Conservation (phyloP, 1,284 basidiomycete species). For the Earliella scabrosa region DNA sequence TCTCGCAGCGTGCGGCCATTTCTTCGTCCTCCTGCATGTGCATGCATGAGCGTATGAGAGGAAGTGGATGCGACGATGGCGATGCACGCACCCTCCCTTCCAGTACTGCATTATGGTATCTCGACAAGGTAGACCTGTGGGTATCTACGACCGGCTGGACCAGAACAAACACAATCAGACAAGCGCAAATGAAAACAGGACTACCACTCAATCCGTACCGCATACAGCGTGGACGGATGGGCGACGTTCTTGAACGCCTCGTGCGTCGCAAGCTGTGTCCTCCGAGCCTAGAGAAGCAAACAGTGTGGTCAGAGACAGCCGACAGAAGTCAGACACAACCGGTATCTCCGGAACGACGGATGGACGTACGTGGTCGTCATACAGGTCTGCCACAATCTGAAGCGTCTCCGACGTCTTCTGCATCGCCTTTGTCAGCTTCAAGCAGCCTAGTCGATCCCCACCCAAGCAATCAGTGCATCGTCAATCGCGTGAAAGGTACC, state of each 20-base stretch:
- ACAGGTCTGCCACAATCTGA: constrained; percentile 75
- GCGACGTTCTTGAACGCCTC: constrained; percentile 77
- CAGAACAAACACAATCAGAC: background rate
- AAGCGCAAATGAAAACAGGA: background rate
- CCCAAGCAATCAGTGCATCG: too few relatives aligned
- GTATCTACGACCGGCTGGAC: constrained; percentile 70
- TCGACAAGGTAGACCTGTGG: constrained; percentile 65
- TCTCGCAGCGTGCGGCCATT: constrained; percentile 78
- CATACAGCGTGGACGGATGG: constrained; percentile 72
- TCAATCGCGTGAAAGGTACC: too few relatives aligned
- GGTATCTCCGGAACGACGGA: background rate
- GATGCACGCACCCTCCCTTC: constrained; percentile 42
- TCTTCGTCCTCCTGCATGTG: constrained; percentile 59
- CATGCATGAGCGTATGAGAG: constrained; percentile 3
- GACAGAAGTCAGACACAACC: background rate
- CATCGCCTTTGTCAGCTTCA: constrained; percentile 76
- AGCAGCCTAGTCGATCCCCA: constrained; percentile 68
- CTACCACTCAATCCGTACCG: constrained; percentile 44
- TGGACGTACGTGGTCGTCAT: constrained; percentile 72
- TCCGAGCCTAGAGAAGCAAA: constrained; percentile 56
- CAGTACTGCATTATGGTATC: constrained; percentile 59
- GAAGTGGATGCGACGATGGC: constrained; percentile 2
- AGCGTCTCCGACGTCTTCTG: constrained; percentile 79
- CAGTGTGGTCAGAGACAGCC: background rate
- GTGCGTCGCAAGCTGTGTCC: constrained; percentile 73